Base-by-base conservation (phyloP, 805 yeast species). In the Saccharomyces mikatae region DNA sequence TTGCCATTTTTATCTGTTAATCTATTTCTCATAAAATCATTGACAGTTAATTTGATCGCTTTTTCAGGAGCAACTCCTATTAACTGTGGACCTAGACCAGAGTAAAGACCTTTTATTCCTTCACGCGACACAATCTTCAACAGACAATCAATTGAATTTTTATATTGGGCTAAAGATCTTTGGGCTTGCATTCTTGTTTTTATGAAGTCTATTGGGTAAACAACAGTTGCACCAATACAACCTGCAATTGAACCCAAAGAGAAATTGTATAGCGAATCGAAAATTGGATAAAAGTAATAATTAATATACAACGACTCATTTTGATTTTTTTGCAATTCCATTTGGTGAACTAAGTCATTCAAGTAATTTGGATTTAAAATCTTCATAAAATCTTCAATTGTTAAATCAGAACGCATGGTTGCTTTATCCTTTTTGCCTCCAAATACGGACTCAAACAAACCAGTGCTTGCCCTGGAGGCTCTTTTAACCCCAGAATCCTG, bases 21-120 rank as follows among this genome's bases (percentile, higher is more conserved):
- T 53, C 81, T 76, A 29, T 84, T 83, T 64, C 98, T 81, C 55
- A 90, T 84, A 54, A 87, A 74, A 69, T 92, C 99, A 72, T 92
- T 92, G 44, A 92, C 96, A 0, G 98, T 91, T 60, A 92, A 80
- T 73, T 92, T 92, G 65, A 92, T 92, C 47, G 98, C 98, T 76
- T 92, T 92, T 71, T 92, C 99, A 1, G 99, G 99, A 0, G 98
- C 98, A 51, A 92, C 98, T 61, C 99, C 99, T 50, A 94, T 82
- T 64, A 92, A 76, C 72, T 94, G 98, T 17, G 98, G 97, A 9
- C 89, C 87, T 51, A 92, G 76, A 53, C 99, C 99, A 4, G 96
- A 86, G 71, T 92, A 92, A 55, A 92, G 78, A 8, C 98, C 98
- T 62, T 77, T 74, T 50, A 86, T 65, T 51, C 97, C 97, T 73